Evolutionary conservation across 148 eudicot genomes (phyloP), one percentile per base, ranked within the genome.

Genomic region (Limonium bicolor): DNA sequence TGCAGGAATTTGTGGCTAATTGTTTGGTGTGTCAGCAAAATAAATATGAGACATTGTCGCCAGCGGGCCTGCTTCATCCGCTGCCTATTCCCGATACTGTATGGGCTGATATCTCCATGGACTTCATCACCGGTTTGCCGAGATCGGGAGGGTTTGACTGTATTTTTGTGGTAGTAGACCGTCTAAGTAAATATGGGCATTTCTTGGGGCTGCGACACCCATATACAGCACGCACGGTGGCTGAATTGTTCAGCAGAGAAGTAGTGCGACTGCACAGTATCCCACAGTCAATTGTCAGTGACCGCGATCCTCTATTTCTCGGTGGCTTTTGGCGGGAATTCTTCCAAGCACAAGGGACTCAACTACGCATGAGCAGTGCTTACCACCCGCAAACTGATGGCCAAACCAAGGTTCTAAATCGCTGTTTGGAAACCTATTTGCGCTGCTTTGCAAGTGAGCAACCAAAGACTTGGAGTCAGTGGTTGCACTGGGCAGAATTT

Each of bases 341-440:
- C 8, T 40, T 40, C 10, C 4, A n/a, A 3, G 0, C 10, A 4
- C 45, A 17, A 17, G 45, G 45, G 1, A 19, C 20, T 25, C 4
- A 17, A 4, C 3, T 40, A 4, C 16, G 21, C 45, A 15, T 40
- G 20, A n/a, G 19, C 6, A 40, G 9, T 4, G 12, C 21, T 8
- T 40, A 40, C 45, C 45, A 40, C 8, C 45, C 45, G 1, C 21
- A 40, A 19, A 40, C 5, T 7, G 12, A 40, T 40, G 45, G 21
- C 8, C 1, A 17, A n/a, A 15, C 16, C 23, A 21, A 38, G 42
- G 18, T 18, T 18, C 2, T 38, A 4, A 38, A 38, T 19, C 5
- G 19, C 0, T 38, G 42, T 25, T 19, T 40, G 9, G 45, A 17
- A 6, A 7, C 20, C 2, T 40, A 40, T n/a, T 1, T 40, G 2